Base-by-base conservation (phyloP, 2,329 filamentous ascomycete genomes). In the Akanthomyces uredinophilus region DNA sequence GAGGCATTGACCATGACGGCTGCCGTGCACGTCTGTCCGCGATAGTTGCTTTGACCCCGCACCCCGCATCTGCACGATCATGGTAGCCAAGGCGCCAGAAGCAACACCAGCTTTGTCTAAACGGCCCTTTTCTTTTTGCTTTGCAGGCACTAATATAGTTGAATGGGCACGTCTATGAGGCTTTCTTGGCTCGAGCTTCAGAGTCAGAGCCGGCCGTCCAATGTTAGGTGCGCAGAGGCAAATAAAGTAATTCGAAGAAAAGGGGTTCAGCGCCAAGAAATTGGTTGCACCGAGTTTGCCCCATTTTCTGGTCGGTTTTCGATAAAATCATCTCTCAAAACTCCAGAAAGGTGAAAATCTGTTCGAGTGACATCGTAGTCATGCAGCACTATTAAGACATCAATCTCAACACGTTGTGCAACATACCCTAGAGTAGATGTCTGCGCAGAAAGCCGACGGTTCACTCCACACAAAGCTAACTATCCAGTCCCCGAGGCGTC, bases 61-160 rank as follows among this genome's bases (percentile, higher is more conserved):
- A 58, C 55, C 55, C 24, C 44, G 44, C 55, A n/a, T 49, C 3
- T 20, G 44, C 55, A 58, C 44, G 44, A 58, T 50, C 44, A 13
- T 3, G 20, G 32, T 20, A 50, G 44, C 29, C 46, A 58, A 50
- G 43, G 7, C 20, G 35, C 32, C 44, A 29, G 44, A 18, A 32
- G n/a, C 41, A 50, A 41, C 44, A 27, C 43, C 44, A 49, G 2
- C 32, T 29, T 11, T 35, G 4, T 58, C 20, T 32, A 50, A 58
- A 27, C 55, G 55, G 44, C 32, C 55, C 55, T 58, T 50, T 58
- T 58, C 8, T 13, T 47, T 4, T 24, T 47, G 11, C 8, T 22
- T 47, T 24, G 35, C 27, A 29, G 47, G 22, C 11, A 24, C 20
- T 27, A 47, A 13, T 6, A 24, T 47, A 14, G 44, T 27, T 20